phyloP scores from a whole-genome alignment of 345 rosid species.

The Camelina hispida region DNA sequence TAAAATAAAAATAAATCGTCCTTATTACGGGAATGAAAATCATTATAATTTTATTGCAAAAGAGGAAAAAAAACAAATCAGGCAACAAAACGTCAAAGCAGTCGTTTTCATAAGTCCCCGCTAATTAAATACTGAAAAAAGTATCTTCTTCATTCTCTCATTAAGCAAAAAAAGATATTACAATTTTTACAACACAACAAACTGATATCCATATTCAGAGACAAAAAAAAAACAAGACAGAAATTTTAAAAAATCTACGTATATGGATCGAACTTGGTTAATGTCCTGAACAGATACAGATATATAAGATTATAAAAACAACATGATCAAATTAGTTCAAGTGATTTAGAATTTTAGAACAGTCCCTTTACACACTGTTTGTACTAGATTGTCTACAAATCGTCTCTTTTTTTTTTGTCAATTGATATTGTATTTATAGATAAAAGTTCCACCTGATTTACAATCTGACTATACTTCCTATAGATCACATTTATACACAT shows the following conservation, averaged over 20 bases:
- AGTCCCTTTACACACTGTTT: constrained; percentile 49
- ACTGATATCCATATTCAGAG: not conserved
- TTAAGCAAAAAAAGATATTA: constrained; percentile 10
- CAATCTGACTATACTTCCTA: too few relatives aligned
- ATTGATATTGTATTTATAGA: too few relatives aligned
- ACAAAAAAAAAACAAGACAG: too few relatives aligned
- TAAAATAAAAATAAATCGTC: too few relatives aligned
- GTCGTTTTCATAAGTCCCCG: constrained; percentile 19
- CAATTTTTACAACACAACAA: constrained; percentile 4
- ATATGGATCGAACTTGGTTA: constrained; percentile 7
- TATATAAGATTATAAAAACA: not conserved
- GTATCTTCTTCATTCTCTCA: constrained; percentile 17
- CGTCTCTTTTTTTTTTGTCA: too few relatives aligned
- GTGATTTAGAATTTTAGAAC: too few relatives aligned
- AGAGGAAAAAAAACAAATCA: not conserved
- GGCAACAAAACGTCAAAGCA: constrained; percentile 30
- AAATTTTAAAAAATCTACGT: not conserved
- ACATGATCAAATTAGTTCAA: not conserved
- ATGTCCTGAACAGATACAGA: not conserved
- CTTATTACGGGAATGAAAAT: not conserved
- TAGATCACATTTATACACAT: too few relatives aligned
- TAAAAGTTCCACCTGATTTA: too few relatives aligned
- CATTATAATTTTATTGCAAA: not conserved
- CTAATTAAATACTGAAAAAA: not conserved
- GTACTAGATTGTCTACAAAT: too few relatives aligned